Percentiles rank a stretch among this genome's conserved stretches.
These are phyloP conservation scores for Cystofilobasidium ferigula DNA, from an alignment of 768 basidiomycete genomes.

Conservation along the genomic window DNA sequence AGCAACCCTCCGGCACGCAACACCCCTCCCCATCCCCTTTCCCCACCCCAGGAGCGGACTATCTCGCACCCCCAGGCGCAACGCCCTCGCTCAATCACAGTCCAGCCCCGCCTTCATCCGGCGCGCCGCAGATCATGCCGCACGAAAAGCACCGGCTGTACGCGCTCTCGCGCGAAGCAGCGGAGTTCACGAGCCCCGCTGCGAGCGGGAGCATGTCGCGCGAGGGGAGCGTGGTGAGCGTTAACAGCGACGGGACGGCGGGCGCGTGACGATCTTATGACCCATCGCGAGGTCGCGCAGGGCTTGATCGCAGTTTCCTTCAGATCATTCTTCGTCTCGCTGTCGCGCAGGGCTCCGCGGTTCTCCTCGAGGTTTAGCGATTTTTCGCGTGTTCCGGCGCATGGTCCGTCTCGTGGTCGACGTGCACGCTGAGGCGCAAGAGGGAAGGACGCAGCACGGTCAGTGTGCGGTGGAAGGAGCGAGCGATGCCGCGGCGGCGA, in stretches of 20 bases:
- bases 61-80: neutral
- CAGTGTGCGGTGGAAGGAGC: neutral
- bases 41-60: neutral
- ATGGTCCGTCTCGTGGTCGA: constrained; percentile 34
- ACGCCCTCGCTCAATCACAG: neutral
- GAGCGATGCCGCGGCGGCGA: neutral
- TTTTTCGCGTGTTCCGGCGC: constrained; percentile 27
- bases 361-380: too few relatives aligned
- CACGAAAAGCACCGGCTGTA: constrained; percentile 6
- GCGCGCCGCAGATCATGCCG: neutral
- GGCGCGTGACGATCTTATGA: too few relatives aligned
- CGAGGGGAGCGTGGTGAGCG: neutral
- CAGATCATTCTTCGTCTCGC: too few relatives aligned
- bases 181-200: too few relatives aligned
- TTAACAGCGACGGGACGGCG: neutral
- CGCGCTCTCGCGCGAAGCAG: neutral
- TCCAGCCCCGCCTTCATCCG: neutral
- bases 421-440: constrained; percentile 29
- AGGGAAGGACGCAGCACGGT: neutral
- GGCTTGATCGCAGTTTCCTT: too few relatives aligned
- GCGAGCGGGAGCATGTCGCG: neutral
- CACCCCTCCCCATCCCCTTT: neutral
- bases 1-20: neutral
- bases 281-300: too few relatives aligned
- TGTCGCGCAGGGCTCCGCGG: too few relatives aligned